Base-by-base conservation (phyloP, 106 monocot genomes). In the Dioscorea dumetorum region DNA sequence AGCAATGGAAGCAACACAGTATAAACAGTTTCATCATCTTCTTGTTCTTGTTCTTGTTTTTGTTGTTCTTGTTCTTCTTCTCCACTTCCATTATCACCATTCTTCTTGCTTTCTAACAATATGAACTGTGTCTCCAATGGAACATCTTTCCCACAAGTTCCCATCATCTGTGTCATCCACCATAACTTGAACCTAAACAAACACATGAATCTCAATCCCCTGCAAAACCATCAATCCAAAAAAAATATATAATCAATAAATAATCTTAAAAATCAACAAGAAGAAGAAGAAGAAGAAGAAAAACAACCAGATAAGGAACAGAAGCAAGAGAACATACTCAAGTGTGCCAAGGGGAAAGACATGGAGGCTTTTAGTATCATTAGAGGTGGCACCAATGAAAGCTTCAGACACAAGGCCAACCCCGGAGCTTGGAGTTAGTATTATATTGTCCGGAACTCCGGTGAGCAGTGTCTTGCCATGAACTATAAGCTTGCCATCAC, bases 111-210 rank as follows among this genome's bases (percentile, higher is more conserved):
- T 74, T 93, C 89, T 16, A 93, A 60, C 50, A 93, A 71, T 85
- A 93, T 78, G 73, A 93, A 93, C 74, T 93, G 93, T 0, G 93
- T 93, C 81, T 93, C 93, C 28, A 93, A 67, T 22, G 93, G 93
- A 32, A 89, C 78, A 14, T 93, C 93, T 22, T 80, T 73, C 12
- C 86, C 89, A 50, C 23, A 63, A 17, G 33, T 73, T 35, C 93
- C 93, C 93, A 93, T 89, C 33, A 77, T 63, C 79, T 93, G 93
- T 12, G 93, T 89, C 89, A 93, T 93, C 93, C 93, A 93, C 93
- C 93, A 93, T 41, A 89, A 79, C 72, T 93, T 93, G 76, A 93
- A 93, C 69, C 93, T 83, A 74, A 93, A 93, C 73, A 75, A 77
- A 65, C 89, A 89, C 76, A 93, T 72, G 70, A 93, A 93, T 67